These are phyloP conservation scores for Aquilaria sinensis DNA, from an alignment of 345 rosid genomes.

Conservation along the genomic window DNA sequence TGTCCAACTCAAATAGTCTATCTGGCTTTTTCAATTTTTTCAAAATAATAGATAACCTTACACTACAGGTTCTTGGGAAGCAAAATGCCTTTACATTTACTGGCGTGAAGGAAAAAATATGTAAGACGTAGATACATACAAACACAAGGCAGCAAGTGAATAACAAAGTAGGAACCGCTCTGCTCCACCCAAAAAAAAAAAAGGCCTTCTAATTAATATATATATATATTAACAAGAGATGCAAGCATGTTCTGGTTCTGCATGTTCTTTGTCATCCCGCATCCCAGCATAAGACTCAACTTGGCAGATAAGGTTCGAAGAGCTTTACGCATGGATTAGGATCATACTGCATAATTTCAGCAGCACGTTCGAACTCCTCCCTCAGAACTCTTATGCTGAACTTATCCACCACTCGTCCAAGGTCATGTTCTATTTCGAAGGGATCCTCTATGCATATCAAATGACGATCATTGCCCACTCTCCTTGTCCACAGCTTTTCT, in stretches of 20 bases:
- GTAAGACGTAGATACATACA: conserved; percentile 4
- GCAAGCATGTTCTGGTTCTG: too few relatives aligned
- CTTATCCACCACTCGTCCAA: conserved; percentile 94
- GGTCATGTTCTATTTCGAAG: conserved; percentile 71
- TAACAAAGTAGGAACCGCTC: not conserved
- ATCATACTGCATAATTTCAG: conserved; percentile 68
- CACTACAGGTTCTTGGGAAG: too few relatives aligned
- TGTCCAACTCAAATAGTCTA: too few relatives aligned
- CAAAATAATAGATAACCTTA: too few relatives aligned
- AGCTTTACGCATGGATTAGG: conserved; percentile 63
- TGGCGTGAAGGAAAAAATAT: not conserved
- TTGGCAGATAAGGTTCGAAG: conserved; percentile 57
- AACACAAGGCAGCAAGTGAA: conserved; percentile 6
- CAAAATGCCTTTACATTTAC: conserved; percentile 7
- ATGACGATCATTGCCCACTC: conserved; percentile 92
- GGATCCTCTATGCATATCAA: conserved; percentile 99
- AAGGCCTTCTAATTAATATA: too few relatives aligned
- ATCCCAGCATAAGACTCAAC: conserved; percentile 6
- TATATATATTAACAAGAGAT: too few relatives aligned
- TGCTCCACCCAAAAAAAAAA: conserved; percentile 3
- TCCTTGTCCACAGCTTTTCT: conserved; percentile 93
- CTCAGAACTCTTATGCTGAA: conserved; percentile 78
- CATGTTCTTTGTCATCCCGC: too few relatives aligned
- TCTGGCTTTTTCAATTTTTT: too few relatives aligned
- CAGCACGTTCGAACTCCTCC: conserved; percentile 98